These are phyloP conservation scores for Rostrohypoxylon terebratum DNA, from an alignment of 495 filamentous ascomycete species.

Conservation along the genomic window DNA sequence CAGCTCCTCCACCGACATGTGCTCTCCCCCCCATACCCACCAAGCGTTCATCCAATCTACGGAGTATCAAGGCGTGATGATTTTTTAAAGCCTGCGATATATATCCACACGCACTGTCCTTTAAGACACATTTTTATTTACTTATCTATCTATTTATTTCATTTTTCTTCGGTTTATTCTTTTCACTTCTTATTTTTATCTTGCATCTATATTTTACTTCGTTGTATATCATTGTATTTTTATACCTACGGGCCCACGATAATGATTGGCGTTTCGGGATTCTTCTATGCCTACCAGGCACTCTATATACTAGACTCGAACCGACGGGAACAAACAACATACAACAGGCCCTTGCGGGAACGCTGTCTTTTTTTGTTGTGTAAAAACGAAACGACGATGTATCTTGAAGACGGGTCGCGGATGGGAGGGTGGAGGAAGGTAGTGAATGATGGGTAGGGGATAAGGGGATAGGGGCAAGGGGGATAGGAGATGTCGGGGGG, in stretches of 20 bases:
- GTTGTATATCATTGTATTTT: slow-evolving; percentile 40
- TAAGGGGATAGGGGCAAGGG: too few species aligned
- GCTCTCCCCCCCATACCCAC: slow-evolving; percentile 72
- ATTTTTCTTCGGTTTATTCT: slow-evolving; percentile 1
- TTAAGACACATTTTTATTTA: slow-evolving; percentile 8
- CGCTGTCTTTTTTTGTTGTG: slow-evolving; percentile 7
- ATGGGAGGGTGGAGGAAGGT: neutral
- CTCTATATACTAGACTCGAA: slow-evolving; percentile 8
- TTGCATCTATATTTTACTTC: slow-evolving; percentile 16
- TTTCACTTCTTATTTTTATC: neutral
- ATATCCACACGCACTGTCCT: slow-evolving; percentile 8
- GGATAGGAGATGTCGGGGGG: too few species aligned
- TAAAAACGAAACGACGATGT: slow-evolving; percentile 3
- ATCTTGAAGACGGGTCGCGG: neutral
- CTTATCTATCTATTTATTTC: too few species aligned
- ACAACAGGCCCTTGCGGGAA: slow-evolving; percentile 33
- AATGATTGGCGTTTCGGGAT: slow-evolving; percentile 28
- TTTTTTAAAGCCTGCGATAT: neutral
- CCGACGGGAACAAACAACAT: slow-evolving; percentile 5
- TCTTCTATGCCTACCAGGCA: slow-evolving; percentile 1
- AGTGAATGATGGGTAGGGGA: neutral
- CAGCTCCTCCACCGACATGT: slow-evolving; percentile 71
- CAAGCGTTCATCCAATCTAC: slow-evolving; percentile 31
- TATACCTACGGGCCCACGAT: slow-evolving; percentile 29
- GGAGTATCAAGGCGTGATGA: slow-evolving; percentile 20